These are phyloP conservation scores for Trichosporon asahii DNA, from an alignment of 1,284 basidiomycete species.

Conservation along the genomic window DNA sequence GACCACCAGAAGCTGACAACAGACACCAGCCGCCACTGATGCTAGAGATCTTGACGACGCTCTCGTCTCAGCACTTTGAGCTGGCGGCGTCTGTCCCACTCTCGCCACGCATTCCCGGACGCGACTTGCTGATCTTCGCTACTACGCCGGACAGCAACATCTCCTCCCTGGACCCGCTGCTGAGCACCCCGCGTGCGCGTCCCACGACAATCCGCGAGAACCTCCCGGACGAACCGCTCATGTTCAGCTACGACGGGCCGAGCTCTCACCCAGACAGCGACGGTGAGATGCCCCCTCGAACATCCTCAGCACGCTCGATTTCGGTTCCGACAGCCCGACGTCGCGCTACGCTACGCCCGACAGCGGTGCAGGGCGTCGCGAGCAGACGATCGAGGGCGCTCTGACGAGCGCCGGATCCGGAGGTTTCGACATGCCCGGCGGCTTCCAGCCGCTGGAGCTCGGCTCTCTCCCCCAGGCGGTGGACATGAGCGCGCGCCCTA, in stretches of 20 bases:
- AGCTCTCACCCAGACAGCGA: neutral
- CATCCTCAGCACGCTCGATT: neutral
- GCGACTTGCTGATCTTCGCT: constrained; percentile 45
- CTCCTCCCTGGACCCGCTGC: constrained; percentile 12
- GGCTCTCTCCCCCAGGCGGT: neutral
- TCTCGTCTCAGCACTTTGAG: constrained; percentile 32
- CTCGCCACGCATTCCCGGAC: constrained; percentile 30
- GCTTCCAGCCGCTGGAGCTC: neutral
- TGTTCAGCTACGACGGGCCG: constrained; percentile 6
- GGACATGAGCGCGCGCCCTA: neutral
- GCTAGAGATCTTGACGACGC: constrained; percentile 34
- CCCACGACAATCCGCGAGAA: neutral
- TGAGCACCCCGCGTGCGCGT: neutral
- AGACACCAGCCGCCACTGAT: constrained; percentile 41
- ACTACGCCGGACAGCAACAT: constrained; percentile 36
- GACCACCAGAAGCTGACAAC: constrained; percentile 12
- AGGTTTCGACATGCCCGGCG: neutral
- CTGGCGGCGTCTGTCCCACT: constrained; percentile 40
- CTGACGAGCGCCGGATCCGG: neutral
- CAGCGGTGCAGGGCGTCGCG: neutral
- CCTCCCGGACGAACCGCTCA: constrained; percentile 1
- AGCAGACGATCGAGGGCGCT: neutral
- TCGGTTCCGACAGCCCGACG: neutral
- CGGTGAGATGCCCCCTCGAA: neutral
- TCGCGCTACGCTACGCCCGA: constrained; percentile 1